Evolutionary conservation across 2,329 filamentous ascomycete genomes (phyloP), one percentile per base, ranked within the genome.

Genomic region (Periglandula ipomoeae): DNA sequence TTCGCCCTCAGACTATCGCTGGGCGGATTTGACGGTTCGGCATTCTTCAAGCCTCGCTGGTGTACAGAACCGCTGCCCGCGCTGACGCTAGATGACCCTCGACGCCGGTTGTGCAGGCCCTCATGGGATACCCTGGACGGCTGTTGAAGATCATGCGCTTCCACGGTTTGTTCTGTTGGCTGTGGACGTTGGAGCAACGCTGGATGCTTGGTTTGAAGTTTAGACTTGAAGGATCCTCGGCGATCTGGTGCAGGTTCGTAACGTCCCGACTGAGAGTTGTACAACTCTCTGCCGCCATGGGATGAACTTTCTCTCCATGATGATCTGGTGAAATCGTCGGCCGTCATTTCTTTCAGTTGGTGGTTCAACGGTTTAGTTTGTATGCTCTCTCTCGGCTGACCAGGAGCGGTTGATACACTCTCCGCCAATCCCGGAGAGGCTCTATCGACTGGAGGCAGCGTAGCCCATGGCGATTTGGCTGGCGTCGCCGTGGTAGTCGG

Each of bases 221-320:
- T 87, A 48, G 81, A 78, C 46, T 85, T 80, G 54, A 79, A 70
- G 26, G 85, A 81, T 17, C 79, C 81, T 55, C 88, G 81, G 34
- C 89, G 83, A 53, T 95, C 89, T 46, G 78, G 73, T 3, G 90
- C 91, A 15, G 90, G 89, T 62, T 97, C 91, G 58, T 95, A 95
- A 45, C 89, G 84, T 17, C 91, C 91, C 47, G 89, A 95, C 48
- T 94, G 86, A n/a, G 91, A 95, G 63, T 97, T 96, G 70, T 83
- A 97, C 0, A 97, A 73, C 64, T 97, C 90, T 49, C 87, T 76
- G 53, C 80, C 82, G 10, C 76, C 73, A 49, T 78, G 73, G 1
- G 72, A 62, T 32, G 75, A 73, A 5, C 82, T 78, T 53, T 95
- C 89, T 59, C 86, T 79, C 84, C 87, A 95, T 30, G 83, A 79